Conservation (phyloP, 164 flowering plant genomes). For the Magnolia kwangsiensis region DNA sequence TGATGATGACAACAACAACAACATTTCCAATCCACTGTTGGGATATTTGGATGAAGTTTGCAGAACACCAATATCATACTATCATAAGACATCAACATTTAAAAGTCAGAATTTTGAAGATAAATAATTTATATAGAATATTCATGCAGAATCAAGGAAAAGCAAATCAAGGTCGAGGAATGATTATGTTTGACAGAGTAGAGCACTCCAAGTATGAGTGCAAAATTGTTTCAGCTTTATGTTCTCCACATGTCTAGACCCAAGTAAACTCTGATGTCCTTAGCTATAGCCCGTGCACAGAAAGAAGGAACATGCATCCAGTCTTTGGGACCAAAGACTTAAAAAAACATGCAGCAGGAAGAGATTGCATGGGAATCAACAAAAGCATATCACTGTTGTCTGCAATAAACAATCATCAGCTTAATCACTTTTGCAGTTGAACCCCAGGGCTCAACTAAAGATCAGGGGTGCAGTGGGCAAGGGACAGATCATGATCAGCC, state of each 20-base stretch:
- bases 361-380: neutral
- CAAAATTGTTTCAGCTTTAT: no score
- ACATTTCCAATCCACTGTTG: no score
- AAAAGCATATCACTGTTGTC: neutral
- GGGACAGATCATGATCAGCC: neutral
- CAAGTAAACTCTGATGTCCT: neutral
- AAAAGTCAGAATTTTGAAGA: no score
- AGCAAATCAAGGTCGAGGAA: no score
- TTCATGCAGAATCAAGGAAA: no score
- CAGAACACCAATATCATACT: no score
- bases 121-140: no score
- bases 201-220: no score
- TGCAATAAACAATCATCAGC: neutral
- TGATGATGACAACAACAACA: no score
- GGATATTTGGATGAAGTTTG: no score
- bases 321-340: neutral
- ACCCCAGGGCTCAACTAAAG: neutral
- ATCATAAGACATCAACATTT: no score
- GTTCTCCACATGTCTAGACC: neutral
- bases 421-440: neutral
- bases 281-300: neutral
- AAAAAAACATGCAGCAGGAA: neutral
- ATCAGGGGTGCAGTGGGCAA: neutral
- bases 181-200: no score
- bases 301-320: neutral